Conservation (phyloP, 2,329 filamentous ascomycete species). For the Cladophialophora exuberans region DNA sequence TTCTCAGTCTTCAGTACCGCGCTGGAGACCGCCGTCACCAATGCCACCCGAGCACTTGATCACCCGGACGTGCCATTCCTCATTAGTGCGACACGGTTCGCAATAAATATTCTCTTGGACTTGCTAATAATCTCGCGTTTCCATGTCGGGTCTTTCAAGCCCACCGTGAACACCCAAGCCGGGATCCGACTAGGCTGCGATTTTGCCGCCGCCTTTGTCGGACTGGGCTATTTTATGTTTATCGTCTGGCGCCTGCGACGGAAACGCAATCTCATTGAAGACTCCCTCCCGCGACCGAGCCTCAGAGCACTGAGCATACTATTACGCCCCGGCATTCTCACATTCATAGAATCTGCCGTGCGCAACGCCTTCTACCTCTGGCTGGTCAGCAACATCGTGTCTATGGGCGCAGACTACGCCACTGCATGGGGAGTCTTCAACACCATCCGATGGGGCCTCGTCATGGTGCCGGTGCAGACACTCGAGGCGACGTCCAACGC, state of each 20-base stretch:
- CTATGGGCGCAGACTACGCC: constrained; percentile 66
- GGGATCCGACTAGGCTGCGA: constrained; percentile 65
- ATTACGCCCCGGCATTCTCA: constrained; percentile 60
- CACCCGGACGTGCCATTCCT: constrained; percentile 70
- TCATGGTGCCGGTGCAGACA: constrained; percentile 73
- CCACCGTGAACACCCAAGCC: constrained; percentile 68
- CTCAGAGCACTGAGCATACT: constrained; percentile 55
- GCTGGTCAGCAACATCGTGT: constrained; percentile 67
- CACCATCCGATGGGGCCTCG: constrained; percentile 72
- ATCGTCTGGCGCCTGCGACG: constrained; percentile 21
- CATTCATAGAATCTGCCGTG: constrained; percentile 66
- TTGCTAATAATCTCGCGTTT: constrained; percentile 66
- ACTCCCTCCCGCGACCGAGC: constrained; percentile 40
- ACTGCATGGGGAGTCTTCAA: constrained; percentile 76
- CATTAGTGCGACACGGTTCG: constrained; percentile 66
- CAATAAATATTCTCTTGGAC: constrained; percentile 69
- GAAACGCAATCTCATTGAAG: constrained; percentile 18
- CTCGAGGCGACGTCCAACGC: constrained; percentile 67
- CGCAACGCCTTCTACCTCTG: constrained; percentile 73
- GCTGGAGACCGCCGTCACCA: constrained; percentile 64
- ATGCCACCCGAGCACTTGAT: constrained; percentile 67
- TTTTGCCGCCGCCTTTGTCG: constrained; percentile 57
- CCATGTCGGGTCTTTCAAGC: constrained; percentile 41
- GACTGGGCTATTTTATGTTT: constrained; percentile 62
- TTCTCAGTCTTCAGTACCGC: constrained; percentile 66